These are phyloP conservation scores for Pseudogymnoascus sp. DNA, from an alignment of 2,329 filamentous ascomycete genomes.

Conservation along the genomic window DNA sequence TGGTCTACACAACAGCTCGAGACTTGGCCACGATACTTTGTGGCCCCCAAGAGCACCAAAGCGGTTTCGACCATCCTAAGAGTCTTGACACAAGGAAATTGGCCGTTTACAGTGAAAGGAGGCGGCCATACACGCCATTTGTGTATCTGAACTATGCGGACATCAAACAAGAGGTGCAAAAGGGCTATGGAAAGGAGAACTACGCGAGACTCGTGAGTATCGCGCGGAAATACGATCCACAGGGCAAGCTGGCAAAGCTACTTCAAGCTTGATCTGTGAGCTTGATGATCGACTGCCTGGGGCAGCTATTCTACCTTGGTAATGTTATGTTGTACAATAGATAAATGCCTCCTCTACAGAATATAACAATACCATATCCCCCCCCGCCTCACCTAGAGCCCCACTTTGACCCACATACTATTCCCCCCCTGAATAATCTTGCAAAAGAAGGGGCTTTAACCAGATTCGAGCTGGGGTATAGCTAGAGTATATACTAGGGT, in stretches of 20 bases:
- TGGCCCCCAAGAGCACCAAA: background rate
- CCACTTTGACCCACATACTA: too few species aligned
- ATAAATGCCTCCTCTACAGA: too few species aligned
- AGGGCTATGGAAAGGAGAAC: slow-evolving; percentile 36
- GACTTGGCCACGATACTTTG: background rate
- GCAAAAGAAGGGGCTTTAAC: too few species aligned
- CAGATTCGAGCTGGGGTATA: too few species aligned
- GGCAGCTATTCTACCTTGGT: too few species aligned
- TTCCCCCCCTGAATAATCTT: too few species aligned
- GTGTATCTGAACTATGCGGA: slow-evolving; percentile 41
- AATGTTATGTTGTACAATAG: too few species aligned
- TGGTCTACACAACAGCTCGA: background rate
- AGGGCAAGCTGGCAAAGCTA: background rate
- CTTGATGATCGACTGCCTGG: too few species aligned
- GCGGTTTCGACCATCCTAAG: background rate
- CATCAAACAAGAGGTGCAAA: slow-evolving; percentile 34
- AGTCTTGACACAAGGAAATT: slow-evolving; percentile 10
- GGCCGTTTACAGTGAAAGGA: slow-evolving; percentile 47
- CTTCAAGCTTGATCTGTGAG: too few species aligned
- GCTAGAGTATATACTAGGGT: too few species aligned
- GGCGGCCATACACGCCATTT: slow-evolving; percentile 43
- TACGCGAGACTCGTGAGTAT: slow-evolving; percentile 26
- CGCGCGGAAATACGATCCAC: background rate
- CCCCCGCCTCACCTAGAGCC: too few species aligned
- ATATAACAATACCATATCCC: too few species aligned